Evolutionary conservation across 805 yeast species (phyloP).

Genomic region (Wickerhamomyces bovis): DNA sequence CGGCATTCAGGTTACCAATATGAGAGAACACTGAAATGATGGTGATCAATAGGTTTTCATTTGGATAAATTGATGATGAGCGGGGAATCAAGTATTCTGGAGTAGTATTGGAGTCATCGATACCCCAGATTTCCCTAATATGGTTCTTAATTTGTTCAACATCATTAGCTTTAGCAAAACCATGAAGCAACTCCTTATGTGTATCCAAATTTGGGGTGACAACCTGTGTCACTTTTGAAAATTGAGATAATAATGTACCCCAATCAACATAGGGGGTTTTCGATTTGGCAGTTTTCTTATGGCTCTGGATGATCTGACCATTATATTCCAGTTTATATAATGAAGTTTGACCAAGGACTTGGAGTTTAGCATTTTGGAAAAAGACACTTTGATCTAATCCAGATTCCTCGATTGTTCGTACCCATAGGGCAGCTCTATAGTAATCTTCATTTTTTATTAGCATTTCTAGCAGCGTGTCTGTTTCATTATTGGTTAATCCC

Average conservation of each 20-base stretch:
- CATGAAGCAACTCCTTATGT: conserved; percentile 18
- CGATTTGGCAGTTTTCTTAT: not conserved
- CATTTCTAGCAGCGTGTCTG: conserved; percentile 1
- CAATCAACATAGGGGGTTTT: not conserved
- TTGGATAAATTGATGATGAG: conserved; percentile 17
- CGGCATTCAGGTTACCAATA: conserved; percentile 9
- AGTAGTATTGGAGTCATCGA: conserved; percentile 4
- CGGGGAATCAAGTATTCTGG: conserved; percentile 5
- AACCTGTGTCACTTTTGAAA: conserved; percentile 3
- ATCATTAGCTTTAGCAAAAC: conserved; percentile 15
- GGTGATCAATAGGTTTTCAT: conserved; percentile 9
- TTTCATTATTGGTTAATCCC: not conserved
- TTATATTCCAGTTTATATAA: conserved; percentile 4
- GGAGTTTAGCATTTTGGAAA: conserved; percentile 14
- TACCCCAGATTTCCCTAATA: conserved; percentile 19
- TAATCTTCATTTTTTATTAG: conserved; percentile 1
- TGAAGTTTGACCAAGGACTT: conserved; percentile 13
- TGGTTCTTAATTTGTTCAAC: conserved; percentile 16
- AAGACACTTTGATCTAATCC: conserved; percentile 1
- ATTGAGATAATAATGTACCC: conserved; percentile 2
- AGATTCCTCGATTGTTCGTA: not conserved
- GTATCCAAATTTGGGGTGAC: conserved; percentile 14
- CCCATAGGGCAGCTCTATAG: conserved; percentile 7
- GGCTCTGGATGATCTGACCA: not conserved
- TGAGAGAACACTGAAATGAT: conserved; percentile 15